Evolutionary conservation across 768 basidiomycete species (phyloP).

Genomic region (Trametes cinnabarina): DNA sequence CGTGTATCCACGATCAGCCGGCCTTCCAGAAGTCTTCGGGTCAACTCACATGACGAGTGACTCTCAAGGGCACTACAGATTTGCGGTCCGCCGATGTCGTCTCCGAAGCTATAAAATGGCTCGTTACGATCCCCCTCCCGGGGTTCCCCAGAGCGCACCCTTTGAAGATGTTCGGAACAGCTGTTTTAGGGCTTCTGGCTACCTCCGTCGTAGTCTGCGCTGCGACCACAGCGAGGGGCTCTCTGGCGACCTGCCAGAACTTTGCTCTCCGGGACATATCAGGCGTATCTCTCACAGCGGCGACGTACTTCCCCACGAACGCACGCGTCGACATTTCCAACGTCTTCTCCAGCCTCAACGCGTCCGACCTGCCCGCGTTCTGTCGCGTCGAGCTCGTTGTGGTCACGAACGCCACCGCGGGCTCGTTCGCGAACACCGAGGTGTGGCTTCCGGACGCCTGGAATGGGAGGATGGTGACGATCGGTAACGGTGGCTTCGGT

Average conservation of each 20-base stretch:
- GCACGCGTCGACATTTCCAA: constrained; percentile 19
- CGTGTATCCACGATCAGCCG: too few relatives aligned
- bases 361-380: constrained; percentile 19
- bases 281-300: background rate
- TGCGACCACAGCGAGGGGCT: background rate
- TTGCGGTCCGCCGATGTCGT: too few relatives aligned
- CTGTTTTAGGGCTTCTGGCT: background rate
- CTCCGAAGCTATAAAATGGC: background rate
- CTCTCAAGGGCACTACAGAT: too few relatives aligned
- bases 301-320: constrained; percentile 15
- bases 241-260: background rate
- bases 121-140: too few relatives aligned
- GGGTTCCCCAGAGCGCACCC: background rate
- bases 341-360: constrained; percentile 16
- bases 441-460: constrained; percentile 31
- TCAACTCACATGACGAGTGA: too few relatives aligned
- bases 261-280: background rate
- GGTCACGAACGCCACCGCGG: constrained; percentile 23
- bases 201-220: background rate
- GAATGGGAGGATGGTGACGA: constrained; percentile 27
- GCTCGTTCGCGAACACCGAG: constrained; percentile 20
- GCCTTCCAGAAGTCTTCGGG: too few relatives aligned
- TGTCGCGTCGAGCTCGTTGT: constrained; percentile 25
- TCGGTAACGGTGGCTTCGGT: constrained; percentile 28
- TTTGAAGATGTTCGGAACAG: background rate